These are phyloP conservation scores for Filosporella fistucella DNA, from an alignment of 495 filamentous ascomycete genomes.

Conservation along the genomic window DNA sequence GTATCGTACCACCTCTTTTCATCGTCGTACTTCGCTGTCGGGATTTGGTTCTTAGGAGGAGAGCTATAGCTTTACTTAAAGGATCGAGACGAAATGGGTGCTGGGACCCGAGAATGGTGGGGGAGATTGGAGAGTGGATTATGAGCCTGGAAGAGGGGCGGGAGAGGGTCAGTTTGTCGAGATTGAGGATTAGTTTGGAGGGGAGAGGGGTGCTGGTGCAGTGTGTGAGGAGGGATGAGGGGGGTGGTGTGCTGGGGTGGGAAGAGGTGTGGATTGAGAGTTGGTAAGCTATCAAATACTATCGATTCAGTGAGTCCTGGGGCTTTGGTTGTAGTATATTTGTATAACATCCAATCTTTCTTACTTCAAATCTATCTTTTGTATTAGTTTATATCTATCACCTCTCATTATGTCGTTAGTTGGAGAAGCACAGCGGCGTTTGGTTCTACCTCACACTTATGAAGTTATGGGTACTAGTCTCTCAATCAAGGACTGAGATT, in stretches of 20 bases:
- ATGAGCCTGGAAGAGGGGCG: slow-evolving; percentile 1
- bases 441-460: no score
- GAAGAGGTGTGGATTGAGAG: no score
- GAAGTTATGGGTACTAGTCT: no score
- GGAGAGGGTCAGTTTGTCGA: not conserved
- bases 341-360: no score
- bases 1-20: not conserved
- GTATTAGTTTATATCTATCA: no score
- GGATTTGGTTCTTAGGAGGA: not conserved
- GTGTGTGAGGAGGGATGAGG: not conserved
- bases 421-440: no score
- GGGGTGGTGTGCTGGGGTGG: not conserved
- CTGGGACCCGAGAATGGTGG: slow-evolving; percentile 1
- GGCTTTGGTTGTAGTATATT: no score
- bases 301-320: no score
- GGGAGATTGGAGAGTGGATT: not conserved
- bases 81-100: not conserved
- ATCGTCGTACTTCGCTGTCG: not conserved
- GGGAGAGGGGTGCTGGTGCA: not conserved
- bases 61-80: not conserved
- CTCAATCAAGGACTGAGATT: no score
- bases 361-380: no score
- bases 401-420: no score
- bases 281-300: no score
- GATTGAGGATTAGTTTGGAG: not conserved